Percentiles rank a stretch among this genome's conserved stretches.
These are phyloP conservation scores for Termitomyces sp. DNA, from an alignment of 768 basidiomycete species.

Conservation along the genomic window DNA sequence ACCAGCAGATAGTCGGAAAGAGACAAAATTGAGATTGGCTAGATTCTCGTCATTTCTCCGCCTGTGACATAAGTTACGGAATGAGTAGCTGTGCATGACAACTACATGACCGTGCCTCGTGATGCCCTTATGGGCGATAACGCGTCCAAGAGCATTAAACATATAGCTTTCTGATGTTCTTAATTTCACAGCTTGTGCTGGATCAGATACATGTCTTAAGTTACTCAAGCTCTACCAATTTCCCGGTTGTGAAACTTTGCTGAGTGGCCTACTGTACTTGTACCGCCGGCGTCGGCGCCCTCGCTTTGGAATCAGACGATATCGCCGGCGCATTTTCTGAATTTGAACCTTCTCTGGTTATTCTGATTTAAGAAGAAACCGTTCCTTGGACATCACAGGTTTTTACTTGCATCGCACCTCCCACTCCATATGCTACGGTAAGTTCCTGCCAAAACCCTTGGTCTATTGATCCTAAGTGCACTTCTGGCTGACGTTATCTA, in stretches of 20 bases:
- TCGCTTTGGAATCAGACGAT: neutral
- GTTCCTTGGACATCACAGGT: neutral
- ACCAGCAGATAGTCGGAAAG: neutral
- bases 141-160: neutral
- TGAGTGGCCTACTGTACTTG: no score
- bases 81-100: no score
- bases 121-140: neutral
- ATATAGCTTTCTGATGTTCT: neutral
- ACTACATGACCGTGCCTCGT: neutral
- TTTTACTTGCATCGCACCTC: conserved; percentile 4
- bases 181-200: neutral
- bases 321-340: neutral
- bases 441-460: neutral
- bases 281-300: neutral
- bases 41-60: neutral
- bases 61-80: neutral
- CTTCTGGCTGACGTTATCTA: neutral
- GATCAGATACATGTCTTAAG: neutral
- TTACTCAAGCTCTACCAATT: neutral
- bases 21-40: no score
- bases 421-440: conserved; percentile 8
- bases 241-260: neutral
- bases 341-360: conserved; percentile 7
- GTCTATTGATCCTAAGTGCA: neutral
- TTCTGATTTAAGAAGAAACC: conserved; percentile 11